Conservation (phyloP, 1,284 basidiomycete genomes). For the Malassezia japonica region DNA sequence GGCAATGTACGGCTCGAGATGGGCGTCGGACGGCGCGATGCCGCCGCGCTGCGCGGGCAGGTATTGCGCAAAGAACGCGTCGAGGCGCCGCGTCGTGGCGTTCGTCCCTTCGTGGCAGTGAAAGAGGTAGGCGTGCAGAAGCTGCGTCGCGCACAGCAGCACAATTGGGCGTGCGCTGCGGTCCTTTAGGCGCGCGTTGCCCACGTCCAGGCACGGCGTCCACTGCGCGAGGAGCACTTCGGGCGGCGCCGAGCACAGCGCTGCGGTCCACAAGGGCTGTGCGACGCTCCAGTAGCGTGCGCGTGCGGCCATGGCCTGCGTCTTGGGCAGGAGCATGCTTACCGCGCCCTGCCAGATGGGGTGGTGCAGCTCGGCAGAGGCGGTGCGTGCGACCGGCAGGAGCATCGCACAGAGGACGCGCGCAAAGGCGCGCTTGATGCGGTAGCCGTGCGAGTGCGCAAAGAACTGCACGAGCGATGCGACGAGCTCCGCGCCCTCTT, state of each 20-base stretch:
- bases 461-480: conserved; percentile 72
- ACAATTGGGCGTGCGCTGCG: conserved; percentile 63
- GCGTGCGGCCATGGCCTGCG: conserved; percentile 75
- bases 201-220: conserved; percentile 53
- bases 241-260: conserved; percentile 76
- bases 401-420: conserved; percentile 69
- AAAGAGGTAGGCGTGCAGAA: conserved; percentile 89
- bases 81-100: conserved; percentile 67
- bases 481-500: conserved; percentile 85
- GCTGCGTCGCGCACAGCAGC: conserved; percentile 70
- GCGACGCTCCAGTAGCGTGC: conserved; percentile 82
- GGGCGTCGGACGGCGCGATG: conserved; percentile 64
- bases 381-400: conserved; percentile 80
- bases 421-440: conserved; percentile 75
- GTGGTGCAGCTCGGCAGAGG: conserved; percentile 90
- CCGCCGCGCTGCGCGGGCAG: conserved; percentile 64
- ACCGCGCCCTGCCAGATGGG: conserved; percentile 88
- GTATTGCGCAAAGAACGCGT: conserved; percentile 65
- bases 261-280: conserved; percentile 73
- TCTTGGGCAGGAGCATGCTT: conserved; percentile 71
- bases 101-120: conserved; percentile 77
- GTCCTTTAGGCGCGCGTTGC: conserved; percentile 74
- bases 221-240: conserved; percentile 76
- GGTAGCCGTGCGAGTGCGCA: conserved; percentile 70
- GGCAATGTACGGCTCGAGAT: conserved; percentile 66